Conservation (phyloP, 1,284 basidiomycete genomes). For the Fomitopsis palustris region DNA sequence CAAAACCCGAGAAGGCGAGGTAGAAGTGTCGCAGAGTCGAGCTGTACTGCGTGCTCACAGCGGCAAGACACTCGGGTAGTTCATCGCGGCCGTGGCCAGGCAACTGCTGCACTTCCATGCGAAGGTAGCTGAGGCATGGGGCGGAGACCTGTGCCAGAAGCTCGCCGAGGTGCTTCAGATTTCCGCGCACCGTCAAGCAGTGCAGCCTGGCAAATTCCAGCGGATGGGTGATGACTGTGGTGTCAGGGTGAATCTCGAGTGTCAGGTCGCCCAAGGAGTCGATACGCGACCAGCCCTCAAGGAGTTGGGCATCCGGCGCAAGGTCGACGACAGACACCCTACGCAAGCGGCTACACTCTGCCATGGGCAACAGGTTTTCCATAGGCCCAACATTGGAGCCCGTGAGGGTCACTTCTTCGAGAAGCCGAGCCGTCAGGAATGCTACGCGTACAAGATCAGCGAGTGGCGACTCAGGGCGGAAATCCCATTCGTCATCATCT, state of each 20-base stretch:
- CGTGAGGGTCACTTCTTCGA: not conserved
- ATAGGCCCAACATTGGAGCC: slow-evolving; percentile 1
- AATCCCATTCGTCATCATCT: not conserved
- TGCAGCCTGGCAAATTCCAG: not conserved
- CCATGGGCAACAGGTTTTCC: not conserved
- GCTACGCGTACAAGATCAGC: not conserved
- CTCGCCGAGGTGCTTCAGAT: not conserved
- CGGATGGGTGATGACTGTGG: not conserved
- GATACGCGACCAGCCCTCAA: not conserved
- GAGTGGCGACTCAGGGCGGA: not conserved
- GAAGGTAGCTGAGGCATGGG: not conserved
- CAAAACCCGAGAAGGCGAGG: not conserved
- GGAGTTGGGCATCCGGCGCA: not conserved
- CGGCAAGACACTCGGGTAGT: not conserved
- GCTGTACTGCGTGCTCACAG: not conserved
- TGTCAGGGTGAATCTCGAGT: not conserved
- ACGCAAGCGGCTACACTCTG: not conserved
- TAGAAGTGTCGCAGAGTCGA: not conserved
- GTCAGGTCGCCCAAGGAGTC: not conserved
- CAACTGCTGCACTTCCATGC: not conserved
- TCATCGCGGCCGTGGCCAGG: not conserved
- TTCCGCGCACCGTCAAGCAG: not conserved
- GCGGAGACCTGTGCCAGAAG: not conserved
- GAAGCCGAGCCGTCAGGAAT: not conserved
- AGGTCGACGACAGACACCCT: not conserved